Conservation (phyloP, 768 basidiomycete genomes). For the Ramaria sp. region DNA sequence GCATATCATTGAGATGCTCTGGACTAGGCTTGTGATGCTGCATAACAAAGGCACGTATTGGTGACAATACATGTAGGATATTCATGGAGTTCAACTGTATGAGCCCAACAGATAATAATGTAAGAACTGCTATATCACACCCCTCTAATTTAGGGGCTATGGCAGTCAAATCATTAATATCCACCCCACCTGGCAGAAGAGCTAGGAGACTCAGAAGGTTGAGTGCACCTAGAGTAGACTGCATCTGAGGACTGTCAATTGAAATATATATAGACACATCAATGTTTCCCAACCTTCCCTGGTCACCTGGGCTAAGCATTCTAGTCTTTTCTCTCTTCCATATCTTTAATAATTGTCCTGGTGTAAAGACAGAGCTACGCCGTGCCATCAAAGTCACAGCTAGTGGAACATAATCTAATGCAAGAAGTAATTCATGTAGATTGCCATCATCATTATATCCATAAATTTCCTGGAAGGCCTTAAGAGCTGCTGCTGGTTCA, state of each 20-base stretch:
- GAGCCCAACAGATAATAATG: neutral
- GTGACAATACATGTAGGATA: neutral
- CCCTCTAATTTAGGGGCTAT: neutral
- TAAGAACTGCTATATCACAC: neutral
- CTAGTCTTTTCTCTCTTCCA: no score
- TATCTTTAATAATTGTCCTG: no score
- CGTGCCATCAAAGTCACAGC: conserved; percentile 7
- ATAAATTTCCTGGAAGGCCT: neutral
- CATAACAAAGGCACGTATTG: neutral
- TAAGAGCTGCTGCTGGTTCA: neutral
- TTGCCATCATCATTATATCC: neutral
- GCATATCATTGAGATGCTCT: no score
- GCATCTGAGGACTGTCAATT: neutral
- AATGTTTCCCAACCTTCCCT: neutral
- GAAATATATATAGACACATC: neutral
- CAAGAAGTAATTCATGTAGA: neutral
- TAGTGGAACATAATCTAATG: conserved; percentile 6
- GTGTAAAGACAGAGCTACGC: neutral
- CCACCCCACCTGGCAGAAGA: neutral
- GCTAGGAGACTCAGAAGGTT: neutral
- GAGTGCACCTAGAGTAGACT: neutral
- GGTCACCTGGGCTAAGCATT: no score
- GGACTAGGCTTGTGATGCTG: no score
- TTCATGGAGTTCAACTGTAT: neutral
- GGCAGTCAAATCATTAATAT: neutral